Percentiles rank a stretch among this genome's conserved stretches.
phyloP scores from a whole-genome alignment of 768 basidiomycete genomes.

The Postia placenta region DNA sequence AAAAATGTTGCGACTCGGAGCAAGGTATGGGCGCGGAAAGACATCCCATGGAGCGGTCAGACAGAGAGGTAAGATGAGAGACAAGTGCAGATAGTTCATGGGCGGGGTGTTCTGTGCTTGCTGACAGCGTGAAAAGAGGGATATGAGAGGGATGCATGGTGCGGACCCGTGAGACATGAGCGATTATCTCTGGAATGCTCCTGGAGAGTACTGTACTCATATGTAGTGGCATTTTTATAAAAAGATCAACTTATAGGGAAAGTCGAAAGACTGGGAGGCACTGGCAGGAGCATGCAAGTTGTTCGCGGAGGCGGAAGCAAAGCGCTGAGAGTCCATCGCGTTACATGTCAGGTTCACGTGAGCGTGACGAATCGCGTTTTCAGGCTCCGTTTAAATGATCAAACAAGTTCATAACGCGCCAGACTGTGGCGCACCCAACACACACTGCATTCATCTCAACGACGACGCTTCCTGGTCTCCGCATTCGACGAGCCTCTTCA shows the following conservation, averaged over 20 bases:
- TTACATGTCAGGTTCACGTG: neutral
- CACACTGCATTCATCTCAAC: conserved; percentile 9
- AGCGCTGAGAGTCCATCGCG: no score
- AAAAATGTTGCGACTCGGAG: conserved; percentile 6
- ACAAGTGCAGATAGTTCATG: conserved; percentile 29
- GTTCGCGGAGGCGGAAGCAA: no score
- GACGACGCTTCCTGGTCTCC: conserved; percentile 11
- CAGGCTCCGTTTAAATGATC: neutral
- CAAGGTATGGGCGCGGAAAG: conserved; percentile 44
- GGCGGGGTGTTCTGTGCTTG: conserved; percentile 42
- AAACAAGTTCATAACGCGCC: no score
- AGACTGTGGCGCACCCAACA: no score
- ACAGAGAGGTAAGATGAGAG: conserved; percentile 15
- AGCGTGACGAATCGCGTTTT: neutral
- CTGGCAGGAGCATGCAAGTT: no score
- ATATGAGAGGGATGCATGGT: neutral
- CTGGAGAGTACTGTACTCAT: conserved; percentile 15
- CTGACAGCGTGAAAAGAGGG: conserved; percentile 35
- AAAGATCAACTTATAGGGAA: no score
- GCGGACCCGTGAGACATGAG: conserved; percentile 5
- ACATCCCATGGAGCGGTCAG: conserved; percentile 48
- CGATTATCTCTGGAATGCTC: conserved; percentile 10
- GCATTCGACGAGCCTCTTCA: neutral
- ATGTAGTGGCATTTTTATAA: conserved; percentile 9
- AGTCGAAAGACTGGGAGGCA: no score